Evolutionary conservation across 1,139 yeast species (phyloP), one percentile per base, ranked within the genome.

Genomic region (Scheffersomyces lignicola): DNA sequence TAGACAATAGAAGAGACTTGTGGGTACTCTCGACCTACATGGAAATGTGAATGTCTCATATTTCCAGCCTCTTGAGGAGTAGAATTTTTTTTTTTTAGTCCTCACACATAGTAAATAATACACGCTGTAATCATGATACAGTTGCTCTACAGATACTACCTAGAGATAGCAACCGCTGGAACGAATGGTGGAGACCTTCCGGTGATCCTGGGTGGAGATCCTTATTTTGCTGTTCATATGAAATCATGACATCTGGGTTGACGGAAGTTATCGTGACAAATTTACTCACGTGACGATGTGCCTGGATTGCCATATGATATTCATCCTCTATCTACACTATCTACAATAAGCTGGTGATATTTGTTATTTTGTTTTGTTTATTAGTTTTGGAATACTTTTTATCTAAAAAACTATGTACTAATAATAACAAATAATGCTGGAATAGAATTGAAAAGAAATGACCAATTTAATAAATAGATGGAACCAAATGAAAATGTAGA

Each of bases 371-470:
- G 6, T 23, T 7, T 7, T 23, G 26, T 9, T 7, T 23, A 20
- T 20, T 20, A 9, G 8, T 20, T 20, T 20, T 20, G n/a, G 8
- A 20, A 23, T 23, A 23, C 26, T 23, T 23, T 23, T 23, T 23
- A 9, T 23, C 26, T 23, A 23, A 23, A 23, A 23, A 23, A 23
- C 10, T 23, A 23, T 23, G 13, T 23, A 23, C 26, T 23, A 23
- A 23, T n/a, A 23, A 23, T 23, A 23, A 23, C 6, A 23, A 23
- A 8, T 20, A 23, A 23, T 23, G 10, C 26, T 7, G 13, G 5
- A 9, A 23, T 11, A 23, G 26, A 23, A 23, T 23, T 23, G 26
- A 23, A 23, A 9, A 9, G 26, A 9, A 23, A 23, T 23, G 26
- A 23, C 26, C 26, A 23, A 23, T 23, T 7, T 7, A 23, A 23